Evolutionary conservation across 768 basidiomycete genomes (phyloP).

Genomic region (Kwoniella dejecticola): DNA sequence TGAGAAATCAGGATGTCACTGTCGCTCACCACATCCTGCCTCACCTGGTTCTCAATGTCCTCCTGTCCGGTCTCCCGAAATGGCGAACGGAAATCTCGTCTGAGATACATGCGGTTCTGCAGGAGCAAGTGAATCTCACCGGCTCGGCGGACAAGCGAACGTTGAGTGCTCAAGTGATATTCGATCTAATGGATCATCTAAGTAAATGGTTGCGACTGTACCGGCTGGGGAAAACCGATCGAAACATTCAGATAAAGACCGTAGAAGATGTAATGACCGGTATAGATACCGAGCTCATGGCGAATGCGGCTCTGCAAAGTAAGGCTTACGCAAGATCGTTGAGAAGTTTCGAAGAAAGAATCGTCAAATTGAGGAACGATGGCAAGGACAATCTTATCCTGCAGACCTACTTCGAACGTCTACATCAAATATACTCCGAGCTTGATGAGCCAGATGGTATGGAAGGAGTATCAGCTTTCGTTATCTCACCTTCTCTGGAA

Average conservation of each 20-base stretch:
- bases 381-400: constrained; percentile 60
- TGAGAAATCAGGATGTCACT: constrained; percentile 82
- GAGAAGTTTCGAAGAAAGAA: constrained; percentile 89
- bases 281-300: constrained; percentile 85
- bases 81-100: constrained; percentile 64
- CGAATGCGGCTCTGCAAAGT: constrained; percentile 89
- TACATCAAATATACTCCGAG: constrained; percentile 94
- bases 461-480: constrained; percentile 90
- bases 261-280: constrained; percentile 80
- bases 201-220: constrained; percentile 81
- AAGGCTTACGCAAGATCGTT: constrained; percentile 90
- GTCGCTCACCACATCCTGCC: constrained; percentile 90
- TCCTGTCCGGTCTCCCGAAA: constrained; percentile 73
- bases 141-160: constrained; percentile 79
- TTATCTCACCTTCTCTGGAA: constrained; percentile 84
- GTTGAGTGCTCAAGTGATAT: constrained; percentile 95
- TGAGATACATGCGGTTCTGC: constrained; percentile 78
- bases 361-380: constrained; percentile 60
- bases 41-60: constrained; percentile 81
- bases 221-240: constrained; percentile 64
- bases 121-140: constrained; percentile 75
- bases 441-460: constrained; percentile 98
- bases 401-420: constrained; percentile 75
- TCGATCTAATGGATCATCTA: constrained; percentile 90
- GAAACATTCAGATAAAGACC: constrained; percentile 48